Conservation (phyloP, 768 basidiomycete species). For the Tulasnella sp. region DNA sequence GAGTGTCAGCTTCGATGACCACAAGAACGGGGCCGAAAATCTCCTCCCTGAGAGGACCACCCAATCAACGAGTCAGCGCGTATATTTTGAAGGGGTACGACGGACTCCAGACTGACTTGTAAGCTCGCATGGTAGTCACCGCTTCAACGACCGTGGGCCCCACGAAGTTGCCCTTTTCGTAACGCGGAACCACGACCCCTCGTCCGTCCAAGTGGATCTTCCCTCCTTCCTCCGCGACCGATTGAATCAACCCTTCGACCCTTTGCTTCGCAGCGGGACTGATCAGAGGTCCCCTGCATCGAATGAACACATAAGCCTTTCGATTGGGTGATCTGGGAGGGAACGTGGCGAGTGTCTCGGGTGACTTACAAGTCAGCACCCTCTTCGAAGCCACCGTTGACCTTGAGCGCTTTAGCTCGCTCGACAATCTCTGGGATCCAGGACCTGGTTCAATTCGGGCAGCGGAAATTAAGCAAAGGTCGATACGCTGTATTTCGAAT, state of each 20-base stretch:
- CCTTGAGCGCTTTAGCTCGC: constrained; percentile 64
- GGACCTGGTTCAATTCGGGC: constrained; percentile 20
- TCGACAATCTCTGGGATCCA: constrained; percentile 86
- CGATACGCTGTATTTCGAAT: neutral
- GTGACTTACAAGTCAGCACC: constrained; percentile 73
- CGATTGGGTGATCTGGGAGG: neutral
- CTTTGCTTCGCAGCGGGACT: constrained; percentile 69
- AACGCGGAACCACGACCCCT: constrained; percentile 49
- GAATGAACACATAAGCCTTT: neutral
- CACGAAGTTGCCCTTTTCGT: constrained; percentile 85
- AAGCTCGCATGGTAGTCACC: constrained; percentile 72
- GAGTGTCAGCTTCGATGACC: constrained; percentile 62
- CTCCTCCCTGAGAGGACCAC: constrained; percentile 50
- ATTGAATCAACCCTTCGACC: constrained; percentile 54
- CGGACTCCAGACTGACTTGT: constrained; percentile 45
- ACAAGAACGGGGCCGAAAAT: constrained; percentile 90
- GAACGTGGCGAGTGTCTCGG: constrained; percentile 18
- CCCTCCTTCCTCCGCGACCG: constrained; percentile 56
- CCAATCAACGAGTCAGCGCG: neutral
- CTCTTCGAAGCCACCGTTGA: constrained; percentile 84
- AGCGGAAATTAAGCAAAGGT: neutral
- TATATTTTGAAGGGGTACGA: neutral
- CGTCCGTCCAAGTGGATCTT: constrained; percentile 82
- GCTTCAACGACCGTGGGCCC: constrained; percentile 87
- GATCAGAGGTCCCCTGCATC: constrained; percentile 36